phyloP scores from a whole-genome alignment of 2,329 filamentous ascomycete genomes.

The Diaporthe australafricana region DNA sequence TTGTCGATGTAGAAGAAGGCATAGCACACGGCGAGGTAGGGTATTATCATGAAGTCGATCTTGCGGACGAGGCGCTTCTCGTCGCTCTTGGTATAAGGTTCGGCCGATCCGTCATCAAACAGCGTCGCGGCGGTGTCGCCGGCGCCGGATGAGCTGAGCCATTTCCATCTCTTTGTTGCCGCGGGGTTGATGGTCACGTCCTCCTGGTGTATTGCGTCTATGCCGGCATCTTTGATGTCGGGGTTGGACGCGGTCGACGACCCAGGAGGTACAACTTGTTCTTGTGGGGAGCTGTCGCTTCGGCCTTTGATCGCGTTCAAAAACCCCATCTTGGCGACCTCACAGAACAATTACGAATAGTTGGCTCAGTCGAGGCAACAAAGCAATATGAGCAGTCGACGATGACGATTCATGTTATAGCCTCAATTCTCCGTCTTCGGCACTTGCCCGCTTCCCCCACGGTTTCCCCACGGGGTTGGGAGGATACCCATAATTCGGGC shows the following conservation, averaged over 20 bases:
- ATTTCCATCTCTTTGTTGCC: not conserved
- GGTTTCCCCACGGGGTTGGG: not conserved
- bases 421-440: not conserved
- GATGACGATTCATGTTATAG: not conserved
- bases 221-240: slow-evolving; percentile 20
- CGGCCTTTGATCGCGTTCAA: not conserved
- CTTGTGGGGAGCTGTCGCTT: not conserved
- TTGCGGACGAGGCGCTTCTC: slow-evolving; percentile 34
- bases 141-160: slow-evolving; percentile 1
- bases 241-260: not conserved
- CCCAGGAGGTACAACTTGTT: not conserved
- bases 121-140: slow-evolving; percentile 31
- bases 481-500: slow-evolving; percentile 3
- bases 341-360: no score
- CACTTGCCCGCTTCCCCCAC: slow-evolving; percentile 1
- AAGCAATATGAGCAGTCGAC: not conserved
- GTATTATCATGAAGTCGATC: slow-evolving; percentile 36
- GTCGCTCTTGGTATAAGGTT: slow-evolving; percentile 31
- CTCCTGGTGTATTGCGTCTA: slow-evolving; percentile 23
- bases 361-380: not conserved
- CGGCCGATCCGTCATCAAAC: slow-evolving; percentile 8
- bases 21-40: slow-evolving; percentile 34
- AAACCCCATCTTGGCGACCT: not conserved
- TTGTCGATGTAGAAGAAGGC: slow-evolving; percentile 48
- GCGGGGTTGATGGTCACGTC: not conserved